Conservation (phyloP, 2,329 filamentous ascomycete genomes). For the Scytalidium lignicola region DNA sequence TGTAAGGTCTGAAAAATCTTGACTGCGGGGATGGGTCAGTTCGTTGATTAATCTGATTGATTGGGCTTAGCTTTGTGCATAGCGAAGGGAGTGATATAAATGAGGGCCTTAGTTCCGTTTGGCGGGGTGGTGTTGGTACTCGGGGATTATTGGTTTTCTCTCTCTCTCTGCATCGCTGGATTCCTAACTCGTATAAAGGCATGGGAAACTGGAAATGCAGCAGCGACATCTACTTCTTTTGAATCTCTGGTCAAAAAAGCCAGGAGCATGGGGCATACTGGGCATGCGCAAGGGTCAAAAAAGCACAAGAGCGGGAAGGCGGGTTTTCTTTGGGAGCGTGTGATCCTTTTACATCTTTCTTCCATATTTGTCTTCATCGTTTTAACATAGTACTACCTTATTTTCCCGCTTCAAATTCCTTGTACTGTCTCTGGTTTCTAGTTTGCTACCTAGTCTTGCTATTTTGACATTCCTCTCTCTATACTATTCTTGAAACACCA, state of each 20-base stretch:
- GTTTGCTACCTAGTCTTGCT: slow-evolving; percentile 1
- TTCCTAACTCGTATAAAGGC: neutral
- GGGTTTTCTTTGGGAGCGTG: neutral
- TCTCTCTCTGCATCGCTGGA: slow-evolving; percentile 1
- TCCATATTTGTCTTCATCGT: neutral
- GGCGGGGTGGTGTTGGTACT: slow-evolving; percentile 1
- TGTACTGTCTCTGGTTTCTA: neutral
- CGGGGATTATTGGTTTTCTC: neutral
- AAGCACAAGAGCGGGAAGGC: neutral
- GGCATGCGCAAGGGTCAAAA: neutral
- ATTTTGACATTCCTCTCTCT: neutral
- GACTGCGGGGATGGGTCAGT: slow-evolving; percentile 1
- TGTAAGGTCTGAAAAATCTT: slow-evolving; percentile 1
- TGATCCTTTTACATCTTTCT: neutral
- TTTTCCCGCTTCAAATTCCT: neutral
- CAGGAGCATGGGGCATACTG: neutral
- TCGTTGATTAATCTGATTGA: neutral
- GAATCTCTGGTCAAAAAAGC: neutral
- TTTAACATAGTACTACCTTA: neutral
- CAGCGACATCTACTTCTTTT: slow-evolving; percentile 1
- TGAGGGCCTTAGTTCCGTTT: slow-evolving; percentile 1
- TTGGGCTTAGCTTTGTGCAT: slow-evolving; percentile 2
- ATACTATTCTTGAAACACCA: neutral
- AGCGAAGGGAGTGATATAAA: slow-evolving; percentile 4
- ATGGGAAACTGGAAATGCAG: neutral